Base-by-base conservation (phyloP, 805 yeast genomes). In the Yarrowia hollandica region DNA sequence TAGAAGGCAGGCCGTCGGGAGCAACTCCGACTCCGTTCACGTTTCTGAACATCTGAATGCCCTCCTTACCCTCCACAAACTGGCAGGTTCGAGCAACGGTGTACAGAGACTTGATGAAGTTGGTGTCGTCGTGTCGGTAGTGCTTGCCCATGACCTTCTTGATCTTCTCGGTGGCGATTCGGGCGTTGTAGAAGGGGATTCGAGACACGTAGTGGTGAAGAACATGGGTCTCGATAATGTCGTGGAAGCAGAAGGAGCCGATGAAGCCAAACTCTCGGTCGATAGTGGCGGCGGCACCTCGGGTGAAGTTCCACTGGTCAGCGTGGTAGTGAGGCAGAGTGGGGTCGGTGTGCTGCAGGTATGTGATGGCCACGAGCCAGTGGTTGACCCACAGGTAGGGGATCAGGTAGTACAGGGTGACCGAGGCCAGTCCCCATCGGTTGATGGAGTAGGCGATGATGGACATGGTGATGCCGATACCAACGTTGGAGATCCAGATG, bases 251-350 rank as follows among this genome's bases (percentile, higher is more conserved):
- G 78, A 81, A 81, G 69, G 81, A 77, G 60, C 96, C 96, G 63
- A 86, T 77, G 70, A 88, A 85, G 26, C 92, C 91, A 69, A 87
- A 86, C 69, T 87, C 83, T 69, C 96, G 79, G 73, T 88, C 96
- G 63, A 89, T 83, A 60, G 96, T 88, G 62, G 92, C 88, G 60
- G 94, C 91, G 26, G 96, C 96, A 65, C 96, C 96, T 69, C 91
- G 81, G 48, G 73, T 73, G 71, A 86, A 87, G 66, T 80, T 88
- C 96, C 96, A 88, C 72, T 84, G 85, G 35, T 73, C 67, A 61
- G 84, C 80, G 62, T 82, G 84, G 75, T 88, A 88, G 72, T 88
- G 96, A 26, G 96, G 91, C 78, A 89, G 78, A 14, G 80, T 66
- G 26, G 88, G 83, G 71, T 86, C 92, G 15, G 94, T 81, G 75